These are phyloP conservation scores for Geoglossum glabrum DNA, from an alignment of 495 filamentous ascomycete species.

Conservation along the genomic window DNA sequence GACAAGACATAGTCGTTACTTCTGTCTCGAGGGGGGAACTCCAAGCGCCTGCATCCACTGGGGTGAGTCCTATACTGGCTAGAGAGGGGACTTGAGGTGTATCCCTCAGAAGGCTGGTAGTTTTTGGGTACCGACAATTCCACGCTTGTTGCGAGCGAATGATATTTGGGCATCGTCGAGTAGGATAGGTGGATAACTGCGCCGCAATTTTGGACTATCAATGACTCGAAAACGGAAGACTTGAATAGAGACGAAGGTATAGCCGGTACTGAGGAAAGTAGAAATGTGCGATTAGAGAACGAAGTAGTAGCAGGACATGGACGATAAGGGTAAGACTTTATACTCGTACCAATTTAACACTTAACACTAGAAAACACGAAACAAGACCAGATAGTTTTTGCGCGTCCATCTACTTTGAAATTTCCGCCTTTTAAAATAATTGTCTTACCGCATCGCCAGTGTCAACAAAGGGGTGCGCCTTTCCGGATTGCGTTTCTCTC, in stretches of 20 bases:
- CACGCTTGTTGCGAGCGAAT: neutral
- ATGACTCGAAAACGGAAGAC: neutral
- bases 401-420: too few species aligned
- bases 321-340: neutral
- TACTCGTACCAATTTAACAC: neutral
- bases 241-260: neutral
- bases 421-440: too few species aligned
- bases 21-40: neutral
- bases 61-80: neutral
- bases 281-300: neutral
- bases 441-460: too few species aligned
- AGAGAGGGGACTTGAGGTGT: neutral
- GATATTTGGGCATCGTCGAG: neutral
- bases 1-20: neutral
- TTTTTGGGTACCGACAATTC: neutral
- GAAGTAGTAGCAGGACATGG: too few species aligned
- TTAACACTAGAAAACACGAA: too few species aligned
- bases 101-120: neutral
- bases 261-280: neutral
- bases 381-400: too few species aligned
- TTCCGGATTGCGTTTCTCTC: slow-evolving; percentile 9
- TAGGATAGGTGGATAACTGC: neutral
- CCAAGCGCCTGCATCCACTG: neutral
- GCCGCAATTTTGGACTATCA: neutral
- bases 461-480: neutral